Evolutionary conservation across 305 asterid species (phyloP).

Genomic region (Plantago coronopus): DNA sequence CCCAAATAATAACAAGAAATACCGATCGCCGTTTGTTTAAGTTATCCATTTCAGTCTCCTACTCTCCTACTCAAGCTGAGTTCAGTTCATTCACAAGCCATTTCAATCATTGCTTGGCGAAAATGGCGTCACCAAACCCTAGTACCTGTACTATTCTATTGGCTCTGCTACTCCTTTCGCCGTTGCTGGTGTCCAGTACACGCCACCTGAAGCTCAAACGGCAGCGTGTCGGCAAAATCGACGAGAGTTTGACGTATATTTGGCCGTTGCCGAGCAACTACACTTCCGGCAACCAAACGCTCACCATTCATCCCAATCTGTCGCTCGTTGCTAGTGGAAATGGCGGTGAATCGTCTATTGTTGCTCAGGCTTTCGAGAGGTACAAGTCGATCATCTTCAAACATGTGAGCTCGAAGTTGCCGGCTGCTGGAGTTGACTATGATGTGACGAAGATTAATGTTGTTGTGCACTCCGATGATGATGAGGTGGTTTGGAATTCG

Average conservation of each 20-base stretch:
- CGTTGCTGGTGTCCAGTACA: slow-evolving; percentile 30
- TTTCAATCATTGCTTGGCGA: neutral
- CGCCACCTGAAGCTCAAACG: slow-evolving; percentile 34
- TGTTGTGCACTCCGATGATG: slow-evolving; percentile 52
- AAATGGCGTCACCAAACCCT: slow-evolving; percentile 27
- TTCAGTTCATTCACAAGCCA: neutral
- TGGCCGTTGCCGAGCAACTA: slow-evolving; percentile 76
- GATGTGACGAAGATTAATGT: slow-evolving; percentile 49
- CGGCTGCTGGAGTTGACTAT: slow-evolving; percentile 28
- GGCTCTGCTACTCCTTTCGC: slow-evolving; percentile 27
- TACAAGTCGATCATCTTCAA: slow-evolving; percentile 56
- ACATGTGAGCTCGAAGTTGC: slow-evolving; percentile 33
- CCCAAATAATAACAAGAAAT: too few species aligned
- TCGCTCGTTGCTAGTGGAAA: slow-evolving; percentile 48
- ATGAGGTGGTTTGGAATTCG: slow-evolving; percentile 45
- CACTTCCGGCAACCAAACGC: slow-evolving; percentile 70
- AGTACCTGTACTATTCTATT: slow-evolving; percentile 19
- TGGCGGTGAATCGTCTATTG: slow-evolving; percentile 42
- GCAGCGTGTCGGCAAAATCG: slow-evolving; percentile 16
- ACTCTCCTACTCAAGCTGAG: neutral
- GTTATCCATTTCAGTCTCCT: neutral
- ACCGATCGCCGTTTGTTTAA: too few species aligned
- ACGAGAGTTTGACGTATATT: slow-evolving; percentile 45
- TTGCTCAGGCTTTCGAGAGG: slow-evolving; percentile 60
- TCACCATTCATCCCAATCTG: slow-evolving; percentile 72